phyloP scores from a whole-genome alignment of 805 yeast species.

The Candida morakotiae region DNA sequence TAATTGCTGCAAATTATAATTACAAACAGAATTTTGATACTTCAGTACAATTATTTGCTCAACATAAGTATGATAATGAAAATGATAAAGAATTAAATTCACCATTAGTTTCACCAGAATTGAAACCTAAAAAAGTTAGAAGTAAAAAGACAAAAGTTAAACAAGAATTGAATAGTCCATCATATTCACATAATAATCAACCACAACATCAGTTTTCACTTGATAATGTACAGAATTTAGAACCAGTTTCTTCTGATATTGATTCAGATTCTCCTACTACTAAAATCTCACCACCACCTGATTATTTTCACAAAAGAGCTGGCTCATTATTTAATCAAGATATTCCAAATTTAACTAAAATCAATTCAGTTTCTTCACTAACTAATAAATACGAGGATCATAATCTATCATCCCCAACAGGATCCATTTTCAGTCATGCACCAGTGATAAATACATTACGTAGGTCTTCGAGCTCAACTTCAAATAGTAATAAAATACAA shows the following conservation, averaged over 20 bases:
- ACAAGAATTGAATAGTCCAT: constrained; percentile 3
- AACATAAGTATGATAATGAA: constrained; percentile 16
- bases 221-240: neutral
- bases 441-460: constrained; percentile 5
- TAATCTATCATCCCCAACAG: constrained; percentile 13
- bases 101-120: neutral
- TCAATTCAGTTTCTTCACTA: constrained; percentile 15
- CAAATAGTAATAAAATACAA: constrained; percentile 15
- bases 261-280: constrained; percentile 6
- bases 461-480: constrained; percentile 10
- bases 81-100: neutral
- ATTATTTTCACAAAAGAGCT: constrained; percentile 6
- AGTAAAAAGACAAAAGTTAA: neutral
- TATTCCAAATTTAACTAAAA: constrained; percentile 4
- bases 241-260: neutral
- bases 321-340: constrained; percentile 7
- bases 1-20: constrained; percentile 35
- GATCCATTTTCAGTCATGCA: neutral
- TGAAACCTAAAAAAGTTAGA: neutral
- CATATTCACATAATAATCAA: neutral
- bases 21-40: constrained; percentile 18
- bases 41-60: constrained; percentile 31
- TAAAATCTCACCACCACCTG: constrained; percentile 7
- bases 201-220: neutral
- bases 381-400: constrained; percentile 26